Evolutionary conservation across 352 stramenopile species (phyloP).

Genomic region (Globisporangium spinosum): DNA sequence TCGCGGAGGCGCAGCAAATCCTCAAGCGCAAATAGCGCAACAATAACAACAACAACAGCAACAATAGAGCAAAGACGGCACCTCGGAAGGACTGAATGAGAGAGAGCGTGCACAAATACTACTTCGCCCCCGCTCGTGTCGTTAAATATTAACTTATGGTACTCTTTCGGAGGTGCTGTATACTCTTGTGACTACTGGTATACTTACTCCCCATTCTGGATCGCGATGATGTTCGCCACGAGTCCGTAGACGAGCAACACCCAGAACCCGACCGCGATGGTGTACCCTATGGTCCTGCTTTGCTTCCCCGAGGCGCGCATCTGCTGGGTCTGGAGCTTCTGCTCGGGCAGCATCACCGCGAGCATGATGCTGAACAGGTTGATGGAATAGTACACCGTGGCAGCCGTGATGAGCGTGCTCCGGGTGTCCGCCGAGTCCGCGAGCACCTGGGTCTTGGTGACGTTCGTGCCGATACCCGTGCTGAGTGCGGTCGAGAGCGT

Average conservation of each 20-base stretch:
- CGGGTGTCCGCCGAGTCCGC: conserved; percentile 27
- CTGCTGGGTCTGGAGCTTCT: conserved; percentile 45
- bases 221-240: conserved; percentile 26
- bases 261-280: conserved; percentile 27
- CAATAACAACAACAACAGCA: not conserved
- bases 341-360: conserved; percentile 29
- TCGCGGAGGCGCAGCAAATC: conserved; percentile 30
- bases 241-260: conserved; percentile 32
- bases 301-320: conserved; percentile 30
- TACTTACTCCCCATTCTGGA: conserved; percentile 5
- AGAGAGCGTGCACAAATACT: too few relatives aligned
- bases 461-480: conserved; percentile 20
- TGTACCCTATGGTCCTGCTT: conserved; percentile 26
- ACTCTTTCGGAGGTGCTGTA: not conserved
- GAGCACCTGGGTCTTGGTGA: conserved; percentile 21
- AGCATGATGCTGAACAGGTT: conserved; percentile 26
- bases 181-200: too few relatives aligned
- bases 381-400: conserved; percentile 22
- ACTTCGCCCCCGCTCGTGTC: too few relatives aligned
- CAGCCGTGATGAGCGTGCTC: conserved; percentile 21
- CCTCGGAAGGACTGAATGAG: not conserved
- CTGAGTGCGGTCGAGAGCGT: conserved; percentile 29
- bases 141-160: conserved; percentile 2
- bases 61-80: not conserved
- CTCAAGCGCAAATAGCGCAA: conserved; percentile 18